Conservation (phyloP, 805 yeast species). For the Ogataea parapolymorpha region DNA sequence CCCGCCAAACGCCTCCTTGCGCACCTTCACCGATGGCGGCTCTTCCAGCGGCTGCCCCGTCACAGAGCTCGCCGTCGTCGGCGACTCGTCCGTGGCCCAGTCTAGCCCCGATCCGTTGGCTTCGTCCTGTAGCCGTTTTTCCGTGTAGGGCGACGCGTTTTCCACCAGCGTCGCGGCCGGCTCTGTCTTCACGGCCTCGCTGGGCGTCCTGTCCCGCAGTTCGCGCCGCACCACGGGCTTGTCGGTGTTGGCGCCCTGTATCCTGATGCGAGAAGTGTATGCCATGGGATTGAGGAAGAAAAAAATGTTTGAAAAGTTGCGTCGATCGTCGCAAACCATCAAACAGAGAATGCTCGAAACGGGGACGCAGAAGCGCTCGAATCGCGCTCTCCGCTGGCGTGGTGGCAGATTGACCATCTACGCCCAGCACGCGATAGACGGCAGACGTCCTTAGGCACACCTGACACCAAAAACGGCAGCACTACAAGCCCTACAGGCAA, state of each 20-base stretch:
- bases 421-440: no score
- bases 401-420: no score
- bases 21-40: constrained; percentile 59
- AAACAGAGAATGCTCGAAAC: background rate
- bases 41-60: constrained; percentile 74
- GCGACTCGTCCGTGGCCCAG: constrained; percentile 54
- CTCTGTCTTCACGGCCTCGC: constrained; percentile 1
- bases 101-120: constrained; percentile 7
- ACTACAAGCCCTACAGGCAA: no score
- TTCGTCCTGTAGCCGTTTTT: constrained; percentile 14
- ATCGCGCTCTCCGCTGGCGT: no score
- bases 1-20: constrained; percentile 55
- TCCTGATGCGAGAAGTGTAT: constrained; percentile 9
- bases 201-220: constrained; percentile 12
- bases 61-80: constrained; percentile 52
- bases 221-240: constrained; percentile 11
- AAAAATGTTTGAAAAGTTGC: constrained; percentile 7
- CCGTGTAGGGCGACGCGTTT: constrained; percentile 7
- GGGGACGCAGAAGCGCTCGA: background rate
- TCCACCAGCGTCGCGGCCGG: constrained; percentile 4
- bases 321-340: background rate
- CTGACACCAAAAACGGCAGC: no score
- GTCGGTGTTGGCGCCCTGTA: constrained; percentile 8
- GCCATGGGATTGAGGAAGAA: constrained; percentile 3
- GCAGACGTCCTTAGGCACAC: no score